These are phyloP conservation scores for Conticribra guillardii DNA, from an alignment of 108 stramenopile species.

Conservation along the genomic window DNA sequence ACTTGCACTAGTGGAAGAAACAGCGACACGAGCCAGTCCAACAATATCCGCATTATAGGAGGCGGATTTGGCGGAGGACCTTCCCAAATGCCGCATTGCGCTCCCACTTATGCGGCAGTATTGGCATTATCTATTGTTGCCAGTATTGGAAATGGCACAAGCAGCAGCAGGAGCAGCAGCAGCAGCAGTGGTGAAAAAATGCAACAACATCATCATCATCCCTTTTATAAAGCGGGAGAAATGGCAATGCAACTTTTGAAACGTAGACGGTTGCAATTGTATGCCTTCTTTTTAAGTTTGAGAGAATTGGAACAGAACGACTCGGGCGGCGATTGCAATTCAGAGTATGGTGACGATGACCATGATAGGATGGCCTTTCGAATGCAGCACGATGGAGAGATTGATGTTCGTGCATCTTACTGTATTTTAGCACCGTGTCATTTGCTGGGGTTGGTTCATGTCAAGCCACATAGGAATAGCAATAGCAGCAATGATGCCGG, in stretches of 20 bases:
- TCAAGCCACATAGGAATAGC: not conserved
- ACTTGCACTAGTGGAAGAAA: not conserved
- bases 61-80: conserved; percentile 98
- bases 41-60: conserved; percentile 19
- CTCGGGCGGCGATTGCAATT: too few species aligned
- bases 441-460: conserved; percentile 42
- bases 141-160: conserved; percentile 9
- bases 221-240: conserved; percentile 21
- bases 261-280: conserved; percentile 55
- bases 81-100: conserved; percentile 91
- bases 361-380: conserved; percentile 63
- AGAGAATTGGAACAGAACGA: conserved; percentile 35
- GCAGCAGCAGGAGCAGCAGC: not conserved
- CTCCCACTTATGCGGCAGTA: conserved; percentile 95
- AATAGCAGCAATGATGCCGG: not conserved
- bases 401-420: conserved; percentile 96
- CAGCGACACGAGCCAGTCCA: not conserved
- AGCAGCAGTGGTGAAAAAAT: not conserved
- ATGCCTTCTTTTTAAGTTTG: conserved; percentile 70
- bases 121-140: conserved; percentile 74
- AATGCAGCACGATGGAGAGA: conserved; percentile 98
- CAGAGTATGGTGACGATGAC: not conserved
- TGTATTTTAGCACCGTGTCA: conserved; percentile 69
- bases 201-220: not conserved
- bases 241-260: conserved; percentile 45